Conservation (phyloP, 2,329 filamentous ascomycete species). For the Coniella lustricola region DNA sequence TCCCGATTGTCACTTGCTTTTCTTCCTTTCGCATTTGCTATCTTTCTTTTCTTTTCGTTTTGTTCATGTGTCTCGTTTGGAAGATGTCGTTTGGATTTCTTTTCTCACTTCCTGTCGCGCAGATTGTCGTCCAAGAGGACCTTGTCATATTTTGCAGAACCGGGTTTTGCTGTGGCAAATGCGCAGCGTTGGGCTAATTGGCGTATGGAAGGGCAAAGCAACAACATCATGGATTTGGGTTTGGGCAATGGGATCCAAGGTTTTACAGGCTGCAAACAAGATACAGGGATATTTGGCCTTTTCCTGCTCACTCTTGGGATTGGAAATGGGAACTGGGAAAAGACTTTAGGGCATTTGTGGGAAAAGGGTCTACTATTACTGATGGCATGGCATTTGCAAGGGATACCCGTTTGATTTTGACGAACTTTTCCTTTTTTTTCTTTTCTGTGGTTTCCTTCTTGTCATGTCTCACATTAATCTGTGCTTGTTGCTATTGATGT, state of each 20-base stretch:
- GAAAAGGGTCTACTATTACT: constrained; percentile 6
- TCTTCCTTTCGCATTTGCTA: background rate
- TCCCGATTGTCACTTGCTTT: no score
- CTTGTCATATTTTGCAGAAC: background rate
- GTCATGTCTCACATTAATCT: background rate
- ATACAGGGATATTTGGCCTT: no score
- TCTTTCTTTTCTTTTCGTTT: background rate
- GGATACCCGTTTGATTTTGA: constrained; percentile 19
- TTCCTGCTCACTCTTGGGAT: background rate
- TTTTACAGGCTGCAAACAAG: no score
- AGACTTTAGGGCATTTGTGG: constrained; percentile 1
- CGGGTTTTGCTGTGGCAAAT: constrained; percentile 3
- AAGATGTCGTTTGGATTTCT: no score
- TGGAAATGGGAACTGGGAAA: constrained; percentile 8
- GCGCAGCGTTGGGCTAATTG: constrained; percentile 12
- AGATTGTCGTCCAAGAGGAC: no score
- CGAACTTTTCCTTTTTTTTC: constrained; percentile 1
- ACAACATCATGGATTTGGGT: background rate
- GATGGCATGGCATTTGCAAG: constrained; percentile 19
- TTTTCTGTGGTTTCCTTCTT: background rate
- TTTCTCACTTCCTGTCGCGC: no score
- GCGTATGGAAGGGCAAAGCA: constrained; percentile 14
- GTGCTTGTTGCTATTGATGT: no score
- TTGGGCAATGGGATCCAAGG: no score
- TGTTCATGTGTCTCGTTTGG: no score